Conservation (phyloP, 257 asterid genomes). For the Primulina eburnea region DNA sequence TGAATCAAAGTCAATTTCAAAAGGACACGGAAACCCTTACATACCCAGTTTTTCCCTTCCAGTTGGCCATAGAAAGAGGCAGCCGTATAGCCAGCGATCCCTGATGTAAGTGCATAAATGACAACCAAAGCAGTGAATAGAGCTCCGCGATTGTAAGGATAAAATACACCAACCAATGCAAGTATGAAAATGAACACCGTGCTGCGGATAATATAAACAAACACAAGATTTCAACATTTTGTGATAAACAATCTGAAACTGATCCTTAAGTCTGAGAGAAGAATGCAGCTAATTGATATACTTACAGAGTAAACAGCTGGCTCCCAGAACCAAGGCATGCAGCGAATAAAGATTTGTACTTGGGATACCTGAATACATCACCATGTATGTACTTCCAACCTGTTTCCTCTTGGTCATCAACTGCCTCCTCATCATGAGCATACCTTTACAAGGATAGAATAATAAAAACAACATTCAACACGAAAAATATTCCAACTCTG, state of each 20-base stretch:
- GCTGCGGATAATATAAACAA: conserved; percentile 21
- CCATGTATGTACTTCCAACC: conserved; percentile 71
- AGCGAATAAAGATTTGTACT: conserved; percentile 48
- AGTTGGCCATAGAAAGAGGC: conserved; percentile 52
- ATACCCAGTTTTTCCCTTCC: conserved; percentile 59
- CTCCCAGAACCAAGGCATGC: conserved; percentile 59
- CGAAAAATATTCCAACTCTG: conserved; percentile 8
- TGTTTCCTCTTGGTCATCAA: conserved; percentile 61
- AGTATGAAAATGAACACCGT: conserved; percentile 33
- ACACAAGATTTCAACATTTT: neutral
- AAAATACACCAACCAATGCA: conserved; percentile 31
- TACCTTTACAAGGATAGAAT: conserved; percentile 30
- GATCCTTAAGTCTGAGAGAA: neutral
- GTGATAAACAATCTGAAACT: neutral
- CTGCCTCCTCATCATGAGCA: conserved; percentile 56
- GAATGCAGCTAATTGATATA: conserved; percentile 4
- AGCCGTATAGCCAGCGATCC: conserved; percentile 46
- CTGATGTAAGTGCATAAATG: conserved; percentile 33
- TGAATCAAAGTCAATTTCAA: neutral
- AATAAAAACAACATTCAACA: neutral
- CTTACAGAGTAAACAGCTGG: conserved; percentile 57
- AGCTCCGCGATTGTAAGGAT: conserved; percentile 39
- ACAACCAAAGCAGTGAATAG: conserved; percentile 20
- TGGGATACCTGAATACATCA: conserved; percentile 59
- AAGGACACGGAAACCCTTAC: conserved; percentile 1